Conservation (phyloP, 495 filamentous ascomycete genomes). For the Penicillium pancosmium region DNA sequence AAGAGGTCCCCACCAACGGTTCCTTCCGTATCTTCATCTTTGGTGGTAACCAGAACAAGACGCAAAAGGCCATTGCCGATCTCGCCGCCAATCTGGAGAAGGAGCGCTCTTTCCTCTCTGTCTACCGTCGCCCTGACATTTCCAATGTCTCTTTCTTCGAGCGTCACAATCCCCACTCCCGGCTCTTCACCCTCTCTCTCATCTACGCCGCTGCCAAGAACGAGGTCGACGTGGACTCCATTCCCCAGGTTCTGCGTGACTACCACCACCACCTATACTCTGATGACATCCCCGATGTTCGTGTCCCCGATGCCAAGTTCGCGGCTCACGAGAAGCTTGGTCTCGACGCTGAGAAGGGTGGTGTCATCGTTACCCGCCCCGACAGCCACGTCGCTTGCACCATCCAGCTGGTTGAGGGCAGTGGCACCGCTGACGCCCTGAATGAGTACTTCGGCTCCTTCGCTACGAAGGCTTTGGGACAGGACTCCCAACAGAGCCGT, state of each 20-base stretch:
- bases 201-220: slow-evolving; percentile 68
- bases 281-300: slow-evolving; percentile 76
- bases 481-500: slow-evolving; percentile 43
- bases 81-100: slow-evolving; percentile 65
- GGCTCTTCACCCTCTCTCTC: slow-evolving; percentile 76
- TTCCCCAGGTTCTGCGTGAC: slow-evolving; percentile 68
- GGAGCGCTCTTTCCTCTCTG: slow-evolving; percentile 68
- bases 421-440: slow-evolving; percentile 77
- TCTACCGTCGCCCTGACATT: slow-evolving; percentile 63
- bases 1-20: slow-evolving; percentile 84
- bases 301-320: slow-evolving; percentile 66
- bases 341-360: slow-evolving; percentile 70
- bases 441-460: slow-evolving; percentile 82
- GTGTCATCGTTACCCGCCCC: slow-evolving; percentile 78
- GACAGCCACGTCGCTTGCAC: slow-evolving; percentile 86
- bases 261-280: slow-evolving; percentile 86
- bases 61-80: slow-evolving; percentile 64
- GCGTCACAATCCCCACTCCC: slow-evolving; percentile 77
- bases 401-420: slow-evolving; percentile 70
- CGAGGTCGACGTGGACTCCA: slow-evolving; percentile 63
- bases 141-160: slow-evolving; percentile 74
- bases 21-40: slow-evolving; percentile 87
- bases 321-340: slow-evolving; percentile 89
- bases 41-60: slow-evolving; percentile 65
- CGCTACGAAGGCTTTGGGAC: slow-evolving; percentile 44